A percentile compares a stretch with the other conserved stretches of the same genome.
These are phyloP conservation scores for Collybia sordida DNA, from an alignment of 768 basidiomycete species.

Conservation along the genomic window DNA sequence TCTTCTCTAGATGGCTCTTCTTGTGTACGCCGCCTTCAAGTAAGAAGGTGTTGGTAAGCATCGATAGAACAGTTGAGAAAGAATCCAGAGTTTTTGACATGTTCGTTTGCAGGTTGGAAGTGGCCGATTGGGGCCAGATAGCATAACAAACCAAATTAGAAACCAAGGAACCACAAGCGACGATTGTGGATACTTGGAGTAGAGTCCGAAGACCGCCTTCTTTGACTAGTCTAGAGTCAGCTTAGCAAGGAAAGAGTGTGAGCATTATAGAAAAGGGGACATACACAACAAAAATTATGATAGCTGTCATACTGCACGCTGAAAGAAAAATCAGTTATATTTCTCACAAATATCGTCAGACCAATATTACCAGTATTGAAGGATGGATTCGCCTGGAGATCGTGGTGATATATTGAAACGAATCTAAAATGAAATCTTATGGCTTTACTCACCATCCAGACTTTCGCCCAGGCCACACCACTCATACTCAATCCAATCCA, in stretches of 20 bases:
- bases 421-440: background rate
- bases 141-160: constrained; percentile 84
- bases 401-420: background rate
- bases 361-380: constrained; percentile 75
- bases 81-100: constrained; percentile 87
- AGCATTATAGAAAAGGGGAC: constrained; percentile 8
- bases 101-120: constrained; percentile 75
- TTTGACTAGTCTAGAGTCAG: constrained; percentile 64
- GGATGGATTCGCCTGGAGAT: constrained; percentile 65
- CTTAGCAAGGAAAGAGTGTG: constrained; percentile 3
- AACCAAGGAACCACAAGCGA: constrained; percentile 70
- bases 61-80: constrained; percentile 80
- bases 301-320: constrained; percentile 86
- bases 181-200: constrained; percentile 73
- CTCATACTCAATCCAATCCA: constrained; percentile 89
- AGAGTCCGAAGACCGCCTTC: constrained; percentile 83
- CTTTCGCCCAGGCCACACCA: constrained; percentile 85
- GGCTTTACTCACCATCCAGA: constrained; percentile 63
- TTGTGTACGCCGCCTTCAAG: constrained; percentile 64
- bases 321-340: background rate
- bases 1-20: constrained; percentile 55
- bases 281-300: constrained; percentile 83
- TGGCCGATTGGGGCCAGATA: constrained; percentile 87
- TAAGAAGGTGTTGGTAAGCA: constrained; percentile 84
- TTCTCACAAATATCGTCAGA: background rate